phyloP scores from a whole-genome alignment of 768 basidiomycete genomes.

The Mrakia frigida region DNA sequence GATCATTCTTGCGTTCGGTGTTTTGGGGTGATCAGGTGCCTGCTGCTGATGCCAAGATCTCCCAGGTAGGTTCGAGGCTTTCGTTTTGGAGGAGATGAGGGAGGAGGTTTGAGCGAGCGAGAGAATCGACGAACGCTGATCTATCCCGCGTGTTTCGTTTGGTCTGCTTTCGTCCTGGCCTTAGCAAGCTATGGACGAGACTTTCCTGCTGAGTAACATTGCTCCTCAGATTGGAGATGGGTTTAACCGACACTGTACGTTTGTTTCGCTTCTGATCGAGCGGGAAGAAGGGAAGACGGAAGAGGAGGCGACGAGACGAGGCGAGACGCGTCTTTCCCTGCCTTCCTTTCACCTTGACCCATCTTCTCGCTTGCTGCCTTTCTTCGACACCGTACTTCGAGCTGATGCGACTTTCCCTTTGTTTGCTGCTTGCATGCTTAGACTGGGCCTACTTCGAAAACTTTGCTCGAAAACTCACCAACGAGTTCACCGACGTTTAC shows the following conservation, averaged over 20 bases:
- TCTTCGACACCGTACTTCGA: too few relatives aligned
- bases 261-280: too few relatives aligned
- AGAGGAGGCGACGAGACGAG: too few relatives aligned
- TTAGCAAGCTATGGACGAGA: slow-evolving; percentile 90
- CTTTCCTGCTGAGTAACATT: slow-evolving; percentile 89
- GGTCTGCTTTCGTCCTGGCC: too few relatives aligned
- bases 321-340: not conserved
- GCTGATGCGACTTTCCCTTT: not conserved
- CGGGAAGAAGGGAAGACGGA: too few relatives aligned
- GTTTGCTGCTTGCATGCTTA: slow-evolving; percentile 41
- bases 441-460: slow-evolving; percentile 97
- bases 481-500: slow-evolving; percentile 87
- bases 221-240: slow-evolving; percentile 97
- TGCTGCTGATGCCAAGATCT: slow-evolving; percentile 88
- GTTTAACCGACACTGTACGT: slow-evolving; percentile 91
- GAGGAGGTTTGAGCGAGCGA: too few relatives aligned
- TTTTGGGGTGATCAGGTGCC: slow-evolving; percentile 62
- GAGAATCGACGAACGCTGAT: too few relatives aligned
- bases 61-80: slow-evolving; percentile 53
- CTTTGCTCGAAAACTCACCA: slow-evolving; percentile 86
- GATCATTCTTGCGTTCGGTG: slow-evolving; percentile 20
- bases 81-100: too few relatives aligned
- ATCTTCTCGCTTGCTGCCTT: not conserved
- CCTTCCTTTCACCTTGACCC: not conserved
- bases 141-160: too few relatives aligned